phyloP scores from a whole-genome alignment of 1,284 basidiomycete genomes.

The Sanghuangporus baumii region DNA sequence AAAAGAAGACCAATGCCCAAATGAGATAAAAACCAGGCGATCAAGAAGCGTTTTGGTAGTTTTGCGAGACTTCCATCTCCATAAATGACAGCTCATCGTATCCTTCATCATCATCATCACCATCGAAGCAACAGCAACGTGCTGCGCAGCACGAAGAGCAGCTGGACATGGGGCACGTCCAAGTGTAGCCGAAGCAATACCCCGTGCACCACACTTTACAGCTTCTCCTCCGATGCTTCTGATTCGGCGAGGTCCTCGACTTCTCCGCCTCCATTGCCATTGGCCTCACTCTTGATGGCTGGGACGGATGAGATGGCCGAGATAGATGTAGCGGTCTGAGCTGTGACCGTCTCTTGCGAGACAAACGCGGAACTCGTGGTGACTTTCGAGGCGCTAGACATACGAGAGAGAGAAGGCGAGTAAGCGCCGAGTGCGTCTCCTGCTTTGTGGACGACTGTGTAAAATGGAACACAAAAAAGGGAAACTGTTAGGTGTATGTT shows the following conservation, averaged over 20 bases:
- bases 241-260: neutral
- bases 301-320: neutral
- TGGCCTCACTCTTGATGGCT: no score
- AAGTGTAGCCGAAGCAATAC: no score
- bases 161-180: neutral
- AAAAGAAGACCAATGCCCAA: no score
- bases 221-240: neutral
- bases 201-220: neutral
- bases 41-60: no score
- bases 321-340: neutral
- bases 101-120: no score
- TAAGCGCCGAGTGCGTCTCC: constrained; percentile 3
- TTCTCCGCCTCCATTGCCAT: no score
- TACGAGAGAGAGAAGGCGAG: constrained; percentile 9
- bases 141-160: neutral
- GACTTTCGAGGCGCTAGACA: constrained; percentile 10
- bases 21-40: no score
- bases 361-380: neutral
- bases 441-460: constrained; percentile 7
- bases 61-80: no score
- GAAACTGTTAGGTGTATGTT: neutral
- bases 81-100: no score
- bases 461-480: neutral
- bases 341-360: neutral
- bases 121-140: no score